Conservation (phyloP, 306 rosid genomes). For the Lithocarpus polystachyus region DNA sequence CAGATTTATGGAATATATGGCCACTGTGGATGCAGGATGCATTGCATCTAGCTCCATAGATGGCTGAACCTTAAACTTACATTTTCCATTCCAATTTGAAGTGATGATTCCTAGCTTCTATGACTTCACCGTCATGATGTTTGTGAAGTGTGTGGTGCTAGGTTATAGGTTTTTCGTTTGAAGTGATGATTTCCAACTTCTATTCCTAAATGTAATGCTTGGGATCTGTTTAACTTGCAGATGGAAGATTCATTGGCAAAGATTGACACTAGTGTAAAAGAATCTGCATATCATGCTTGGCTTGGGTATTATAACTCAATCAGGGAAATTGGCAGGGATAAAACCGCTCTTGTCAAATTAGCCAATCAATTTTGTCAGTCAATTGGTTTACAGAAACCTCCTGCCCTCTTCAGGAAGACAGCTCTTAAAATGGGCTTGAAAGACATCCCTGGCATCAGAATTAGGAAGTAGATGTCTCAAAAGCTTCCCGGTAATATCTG, state of each 20-base stretch:
- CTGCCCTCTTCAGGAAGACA: slow-evolving; percentile 72
- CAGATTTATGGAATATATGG: not conserved
- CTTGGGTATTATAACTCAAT: slow-evolving; percentile 91
- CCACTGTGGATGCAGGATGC: not conserved
- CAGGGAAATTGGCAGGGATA: slow-evolving; percentile 81
- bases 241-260: slow-evolving; percentile 68
- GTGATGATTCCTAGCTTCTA: not conserved
- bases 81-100: not conserved
- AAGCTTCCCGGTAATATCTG: too few relatives aligned
- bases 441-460: slow-evolving; percentile 82
- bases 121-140: not conserved
- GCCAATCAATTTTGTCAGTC: slow-evolving; percentile 70
- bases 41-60: not conserved
- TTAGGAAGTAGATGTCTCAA: slow-evolving; percentile 41
- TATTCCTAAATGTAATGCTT: slow-evolving; percentile 1
- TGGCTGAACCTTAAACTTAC: not conserved
- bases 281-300: slow-evolving; percentile 93
- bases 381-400: slow-evolving; percentile 81
- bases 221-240: slow-evolving; percentile 39
- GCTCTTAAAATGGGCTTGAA: slow-evolving; percentile 90
- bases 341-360: slow-evolving; percentile 64
- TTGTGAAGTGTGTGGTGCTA: not conserved
- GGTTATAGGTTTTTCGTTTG: not conserved
- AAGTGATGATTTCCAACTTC: too few relatives aligned
- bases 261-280: slow-evolving; percentile 71